Percentiles rank a stretch among this genome's conserved stretches.
Evolutionary conservation across 139 green algal species (phyloP).

Genomic region (Chlamydomonas urium): DNA sequence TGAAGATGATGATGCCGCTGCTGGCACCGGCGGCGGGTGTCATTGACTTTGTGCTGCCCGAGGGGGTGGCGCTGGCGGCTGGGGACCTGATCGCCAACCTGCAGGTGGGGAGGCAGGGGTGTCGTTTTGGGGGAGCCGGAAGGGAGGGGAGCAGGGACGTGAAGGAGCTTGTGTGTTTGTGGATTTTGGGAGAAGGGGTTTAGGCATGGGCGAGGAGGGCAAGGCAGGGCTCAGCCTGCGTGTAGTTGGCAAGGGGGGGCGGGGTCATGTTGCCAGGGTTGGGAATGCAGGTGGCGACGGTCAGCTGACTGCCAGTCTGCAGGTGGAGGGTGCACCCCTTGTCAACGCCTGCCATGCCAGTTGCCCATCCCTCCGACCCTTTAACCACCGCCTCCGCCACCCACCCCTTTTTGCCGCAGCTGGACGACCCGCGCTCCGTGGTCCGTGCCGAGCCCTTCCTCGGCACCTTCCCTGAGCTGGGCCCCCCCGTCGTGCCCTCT

Average conservation of each 20-base stretch:
- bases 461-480: conserved; percentile 61
- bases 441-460: conserved; percentile 47
- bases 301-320: neutral
- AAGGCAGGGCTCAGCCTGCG: too few relatives aligned
- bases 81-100: conserved; percentile 80
- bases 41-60: conserved; percentile 66
- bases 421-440: too few relatives aligned
- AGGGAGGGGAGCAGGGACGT: too few relatives aligned
- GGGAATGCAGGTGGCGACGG: neutral
- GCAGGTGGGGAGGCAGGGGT: too few relatives aligned
- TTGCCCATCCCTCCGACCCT: too few relatives aligned
- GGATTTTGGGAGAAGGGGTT: neutral
- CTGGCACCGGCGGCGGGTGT: conserved; percentile 65
- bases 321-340: neutral
- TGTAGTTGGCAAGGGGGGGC: too few relatives aligned
- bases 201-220: neutral
- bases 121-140: too few relatives aligned
- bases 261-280: neutral
- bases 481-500: conserved; percentile 53
- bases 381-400: too few relatives aligned
- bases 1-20: conserved; percentile 89
- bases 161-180: neutral
- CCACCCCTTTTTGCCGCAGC: too few relatives aligned
- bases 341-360: too few relatives aligned
- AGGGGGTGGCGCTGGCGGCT: conserved; percentile 66